phyloP scores from a whole-genome alignment of 2,329 filamentous ascomycete genomes.

The Botrytis aclada region DNA sequence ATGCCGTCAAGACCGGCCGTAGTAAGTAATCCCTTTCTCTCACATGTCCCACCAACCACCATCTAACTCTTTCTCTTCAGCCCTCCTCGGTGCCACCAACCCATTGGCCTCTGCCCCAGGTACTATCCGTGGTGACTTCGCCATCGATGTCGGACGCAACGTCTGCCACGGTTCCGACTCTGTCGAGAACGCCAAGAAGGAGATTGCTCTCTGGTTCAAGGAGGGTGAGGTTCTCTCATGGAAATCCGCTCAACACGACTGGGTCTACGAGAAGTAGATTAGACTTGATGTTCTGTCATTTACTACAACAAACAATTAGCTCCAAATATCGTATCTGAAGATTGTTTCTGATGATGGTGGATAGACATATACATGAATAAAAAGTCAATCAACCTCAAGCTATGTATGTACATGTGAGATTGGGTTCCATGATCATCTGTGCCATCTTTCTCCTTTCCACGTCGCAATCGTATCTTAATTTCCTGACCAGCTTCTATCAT shows the following conservation, averaged over 20 bases:
- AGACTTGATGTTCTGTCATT: slow-evolving; percentile 4
- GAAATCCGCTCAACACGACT: slow-evolving; percentile 81
- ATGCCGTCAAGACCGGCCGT: slow-evolving; percentile 98
- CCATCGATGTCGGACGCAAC: slow-evolving; percentile 90
- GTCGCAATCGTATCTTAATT: neutral
- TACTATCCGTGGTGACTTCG: slow-evolving; percentile 92
- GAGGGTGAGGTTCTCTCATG: slow-evolving; percentile 79
- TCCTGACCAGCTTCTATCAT: neutral
- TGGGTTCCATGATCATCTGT: neutral
- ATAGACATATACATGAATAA: neutral
- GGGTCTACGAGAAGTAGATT: slow-evolving; percentile 89
- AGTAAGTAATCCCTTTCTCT: slow-evolving; percentile 49
- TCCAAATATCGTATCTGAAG: neutral
- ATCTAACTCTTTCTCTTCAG: slow-evolving; percentile 42
- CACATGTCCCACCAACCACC: slow-evolving; percentile 5
- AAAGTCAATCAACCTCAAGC: slow-evolving; percentile 1
- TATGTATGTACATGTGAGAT: neutral
- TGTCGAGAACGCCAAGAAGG: slow-evolving; percentile 99
- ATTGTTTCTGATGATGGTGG: neutral
- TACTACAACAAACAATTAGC: neutral
- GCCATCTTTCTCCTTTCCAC: neutral
- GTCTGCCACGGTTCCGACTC: slow-evolving; percentile 99
- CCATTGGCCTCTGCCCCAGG: slow-evolving; percentile 89
- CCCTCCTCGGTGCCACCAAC: slow-evolving; percentile 98
- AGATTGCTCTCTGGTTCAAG: slow-evolving; percentile 98